Evolutionary conservation across 2,329 filamentous ascomycete genomes (phyloP).

Genomic region (Periconia macrospinosa): DNA sequence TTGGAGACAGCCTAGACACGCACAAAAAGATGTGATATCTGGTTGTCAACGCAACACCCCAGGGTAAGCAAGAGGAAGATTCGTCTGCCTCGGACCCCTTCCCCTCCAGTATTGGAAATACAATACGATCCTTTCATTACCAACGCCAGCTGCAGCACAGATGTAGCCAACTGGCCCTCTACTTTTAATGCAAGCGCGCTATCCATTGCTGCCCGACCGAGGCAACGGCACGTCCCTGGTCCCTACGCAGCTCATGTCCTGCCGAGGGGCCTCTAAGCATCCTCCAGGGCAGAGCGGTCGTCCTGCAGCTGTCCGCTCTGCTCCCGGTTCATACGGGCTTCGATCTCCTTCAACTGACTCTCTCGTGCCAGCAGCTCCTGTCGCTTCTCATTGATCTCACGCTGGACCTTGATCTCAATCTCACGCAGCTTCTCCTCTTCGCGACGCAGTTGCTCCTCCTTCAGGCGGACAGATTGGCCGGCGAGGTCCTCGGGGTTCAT

Average conservation of each 20-base stretch:
- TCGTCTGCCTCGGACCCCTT: slow-evolving; percentile 24
- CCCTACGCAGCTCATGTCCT: slow-evolving; percentile 1
- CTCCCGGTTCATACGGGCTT: slow-evolving; percentile 94
- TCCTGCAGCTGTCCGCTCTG: slow-evolving; percentile 53
- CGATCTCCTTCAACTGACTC: slow-evolving; percentile 97
- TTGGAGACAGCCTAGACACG: slow-evolving; percentile 30
- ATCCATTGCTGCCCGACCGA: slow-evolving; percentile 14
- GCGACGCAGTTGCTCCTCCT: slow-evolving; percentile 98
- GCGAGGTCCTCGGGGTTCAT: slow-evolving; percentile 98
- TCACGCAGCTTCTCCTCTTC: slow-evolving; percentile 99
- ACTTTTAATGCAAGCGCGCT: slow-evolving; percentile 31
- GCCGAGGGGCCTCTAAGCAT: slow-evolving; percentile 23
- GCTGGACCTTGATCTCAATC: slow-evolving; percentile 99
- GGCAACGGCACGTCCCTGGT: background rate
- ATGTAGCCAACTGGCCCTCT: slow-evolving; percentile 21
- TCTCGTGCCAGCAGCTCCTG: slow-evolving; percentile 97
- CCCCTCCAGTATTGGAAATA: slow-evolving; percentile 24
- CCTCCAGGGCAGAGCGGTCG: slow-evolving; percentile 15
- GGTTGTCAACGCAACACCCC: slow-evolving; percentile 26
- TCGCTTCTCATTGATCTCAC: slow-evolving; percentile 99
- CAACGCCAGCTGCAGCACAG: slow-evolving; percentile 36
- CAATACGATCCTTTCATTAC: slow-evolving; percentile 25
- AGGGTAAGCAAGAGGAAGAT: slow-evolving; percentile 32
- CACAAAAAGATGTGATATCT: slow-evolving; percentile 26
- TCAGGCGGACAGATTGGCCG: slow-evolving; percentile 94